A percentile compares a stretch with the other conserved stretches of the same genome.
These are phyloP conservation scores for Sphaerosporella brunnea DNA, from an alignment of 495 filamentous ascomycete species.

Conservation along the genomic window DNA sequence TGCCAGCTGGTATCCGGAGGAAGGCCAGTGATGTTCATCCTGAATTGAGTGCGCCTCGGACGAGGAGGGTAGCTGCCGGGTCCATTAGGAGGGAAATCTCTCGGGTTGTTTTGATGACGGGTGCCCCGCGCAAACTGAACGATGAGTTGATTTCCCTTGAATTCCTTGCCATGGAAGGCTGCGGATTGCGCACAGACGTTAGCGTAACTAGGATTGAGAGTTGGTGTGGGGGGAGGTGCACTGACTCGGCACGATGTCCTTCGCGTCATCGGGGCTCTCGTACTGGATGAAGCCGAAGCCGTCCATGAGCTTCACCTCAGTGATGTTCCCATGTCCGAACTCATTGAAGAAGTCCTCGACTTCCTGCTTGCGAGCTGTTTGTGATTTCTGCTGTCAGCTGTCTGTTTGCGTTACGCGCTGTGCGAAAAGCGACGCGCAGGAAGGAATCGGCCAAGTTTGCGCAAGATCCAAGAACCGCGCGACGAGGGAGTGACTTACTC, in stretches of 20 bases:
- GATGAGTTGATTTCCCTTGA: slow-evolving; percentile 90
- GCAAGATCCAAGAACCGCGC: too few species aligned
- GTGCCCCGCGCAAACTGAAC: slow-evolving; percentile 94
- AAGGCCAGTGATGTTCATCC: slow-evolving; percentile 95
- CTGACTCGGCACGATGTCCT: slow-evolving; percentile 92
- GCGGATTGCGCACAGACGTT: slow-evolving; percentile 11
- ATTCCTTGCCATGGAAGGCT: slow-evolving; percentile 75
- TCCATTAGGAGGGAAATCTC: slow-evolving; percentile 31
- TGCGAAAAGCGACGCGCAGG: slow-evolving; percentile 10
- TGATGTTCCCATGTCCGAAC: slow-evolving; percentile 91
- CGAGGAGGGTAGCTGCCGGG: slow-evolving; percentile 70
- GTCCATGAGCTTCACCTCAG: slow-evolving; percentile 98
- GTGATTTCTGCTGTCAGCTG: background rate
- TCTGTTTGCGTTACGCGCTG: too few species aligned
- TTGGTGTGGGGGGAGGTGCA: slow-evolving; percentile 12
- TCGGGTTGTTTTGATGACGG: slow-evolving; percentile 65
- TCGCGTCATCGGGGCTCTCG: slow-evolving; percentile 89
- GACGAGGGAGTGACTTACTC: slow-evolving; percentile 49
- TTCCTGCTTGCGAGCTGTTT: slow-evolving; percentile 42
- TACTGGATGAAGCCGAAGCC: slow-evolving; percentile 99
- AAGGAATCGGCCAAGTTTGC: slow-evolving; percentile 13
- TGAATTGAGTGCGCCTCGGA: slow-evolving; percentile 80
- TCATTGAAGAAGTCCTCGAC: slow-evolving; percentile 89
- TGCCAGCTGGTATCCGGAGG: slow-evolving; percentile 98
- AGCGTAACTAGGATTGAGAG: slow-evolving; percentile 28